Evolutionary conservation across 495 filamentous ascomycete genomes (phyloP).

Genomic region (Aspergillus baeticus): DNA sequence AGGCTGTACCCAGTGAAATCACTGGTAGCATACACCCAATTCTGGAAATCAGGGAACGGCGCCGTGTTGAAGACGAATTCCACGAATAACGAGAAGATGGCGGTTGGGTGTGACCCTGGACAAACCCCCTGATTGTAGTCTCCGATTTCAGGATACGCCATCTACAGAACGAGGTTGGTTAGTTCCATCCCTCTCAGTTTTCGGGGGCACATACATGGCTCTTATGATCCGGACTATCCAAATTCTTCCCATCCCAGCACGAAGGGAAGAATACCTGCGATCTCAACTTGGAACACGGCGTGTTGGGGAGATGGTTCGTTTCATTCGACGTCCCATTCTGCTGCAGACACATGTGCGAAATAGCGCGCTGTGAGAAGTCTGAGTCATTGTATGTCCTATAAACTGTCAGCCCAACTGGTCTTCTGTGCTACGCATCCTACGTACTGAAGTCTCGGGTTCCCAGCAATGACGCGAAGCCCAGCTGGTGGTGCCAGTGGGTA

Average conservation of each 20-base stretch:
- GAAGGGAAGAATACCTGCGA: conserved; percentile 57
- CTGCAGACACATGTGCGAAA: conserved; percentile 26
- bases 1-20: conserved; percentile 29
- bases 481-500: conserved; percentile 41
- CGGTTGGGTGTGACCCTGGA: conserved; percentile 50
- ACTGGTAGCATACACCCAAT: conserved; percentile 24
- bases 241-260: conserved; percentile 57
- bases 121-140: conserved; percentile 29
- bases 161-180: conserved; percentile 8
- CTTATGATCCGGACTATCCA: conserved; percentile 52
- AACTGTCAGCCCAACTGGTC: not conserved
- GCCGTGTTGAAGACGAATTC: conserved; percentile 67
- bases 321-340: conserved; percentile 17
- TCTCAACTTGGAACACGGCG: conserved; percentile 22
- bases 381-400: conserved; percentile 21
- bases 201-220: conserved; percentile 31
- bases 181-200: not conserved
- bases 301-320: conserved; percentile 21
- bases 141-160: conserved; percentile 27
- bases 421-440: not conserved
- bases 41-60: conserved; percentile 41
- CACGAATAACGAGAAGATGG: conserved; percentile 64
- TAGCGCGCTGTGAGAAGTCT: conserved; percentile 21
- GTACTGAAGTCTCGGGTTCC: conserved; percentile 43
- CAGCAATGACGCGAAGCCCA: conserved; percentile 72